Conservation (phyloP, 2,329 filamentous ascomycete genomes). For the Alternaria sp. region DNA sequence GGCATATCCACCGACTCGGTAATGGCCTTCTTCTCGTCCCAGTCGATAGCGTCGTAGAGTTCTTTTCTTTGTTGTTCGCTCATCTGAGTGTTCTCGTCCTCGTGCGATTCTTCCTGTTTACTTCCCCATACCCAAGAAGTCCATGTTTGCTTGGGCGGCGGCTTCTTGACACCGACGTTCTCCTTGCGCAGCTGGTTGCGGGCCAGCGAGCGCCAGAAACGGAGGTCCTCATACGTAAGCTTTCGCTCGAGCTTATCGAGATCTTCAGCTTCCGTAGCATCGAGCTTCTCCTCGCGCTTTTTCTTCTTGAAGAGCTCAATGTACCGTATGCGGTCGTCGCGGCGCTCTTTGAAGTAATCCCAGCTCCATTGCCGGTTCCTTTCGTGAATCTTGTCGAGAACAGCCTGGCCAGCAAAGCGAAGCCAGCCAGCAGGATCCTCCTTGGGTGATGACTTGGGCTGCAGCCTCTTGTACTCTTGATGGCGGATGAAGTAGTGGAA, state of each 20-base stretch:
- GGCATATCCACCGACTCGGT: slow-evolving; percentile 88
- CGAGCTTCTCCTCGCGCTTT: slow-evolving; percentile 71
- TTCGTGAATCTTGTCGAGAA: slow-evolving; percentile 93
- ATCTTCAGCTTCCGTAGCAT: slow-evolving; percentile 72
- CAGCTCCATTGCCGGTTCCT: slow-evolving; percentile 93
- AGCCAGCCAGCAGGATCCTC: slow-evolving; percentile 94
- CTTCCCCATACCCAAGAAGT: slow-evolving; percentile 82
- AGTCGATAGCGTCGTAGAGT: slow-evolving; percentile 96
- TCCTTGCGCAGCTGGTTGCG: slow-evolving; percentile 95
- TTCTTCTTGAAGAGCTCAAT: slow-evolving; percentile 97
- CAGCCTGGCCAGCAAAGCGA: slow-evolving; percentile 85
- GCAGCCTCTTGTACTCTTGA: slow-evolving; percentile 92
- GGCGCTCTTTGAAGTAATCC: slow-evolving; percentile 90
- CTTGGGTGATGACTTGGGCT: slow-evolving; percentile 83
- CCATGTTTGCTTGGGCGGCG: slow-evolving; percentile 82
- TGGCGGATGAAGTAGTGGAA: slow-evolving; percentile 99
- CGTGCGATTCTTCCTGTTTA: slow-evolving; percentile 66
- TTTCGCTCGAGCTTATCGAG: slow-evolving; percentile 83
- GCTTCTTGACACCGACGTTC: slow-evolving; percentile 84
- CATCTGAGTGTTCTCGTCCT: slow-evolving; percentile 78
- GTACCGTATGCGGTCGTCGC: slow-evolving; percentile 87
- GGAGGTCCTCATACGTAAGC: slow-evolving; percentile 89
- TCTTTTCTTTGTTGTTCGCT: slow-evolving; percentile 96
- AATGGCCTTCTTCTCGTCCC: slow-evolving; percentile 93
- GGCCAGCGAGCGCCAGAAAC: slow-evolving; percentile 95